A percentile compares a stretch with the other conserved stretches of the same genome.
Conservation (phyloP, 176 grass and related monocot species). For the Elymus sibiricus region DNA sequence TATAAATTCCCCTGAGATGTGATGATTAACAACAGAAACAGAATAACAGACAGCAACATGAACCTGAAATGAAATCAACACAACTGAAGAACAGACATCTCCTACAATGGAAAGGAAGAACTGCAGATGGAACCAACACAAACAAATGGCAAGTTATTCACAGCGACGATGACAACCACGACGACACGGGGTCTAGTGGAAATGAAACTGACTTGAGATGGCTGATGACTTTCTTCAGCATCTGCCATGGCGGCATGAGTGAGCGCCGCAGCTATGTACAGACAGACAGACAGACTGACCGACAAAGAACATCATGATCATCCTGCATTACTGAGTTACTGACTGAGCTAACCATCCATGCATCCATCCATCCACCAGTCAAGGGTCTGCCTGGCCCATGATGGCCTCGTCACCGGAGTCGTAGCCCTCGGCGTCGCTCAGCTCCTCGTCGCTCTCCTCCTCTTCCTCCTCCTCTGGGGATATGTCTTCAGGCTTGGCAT, state of each 20-base stretch:
- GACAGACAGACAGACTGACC: neutral
- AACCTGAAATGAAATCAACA: neutral
- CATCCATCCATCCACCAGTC: neutral
- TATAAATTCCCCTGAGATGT: too few relatives aligned
- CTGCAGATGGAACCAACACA: neutral
- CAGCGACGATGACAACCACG: neutral
- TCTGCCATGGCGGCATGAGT: slow-evolving; percentile 15
- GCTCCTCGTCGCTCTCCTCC: slow-evolving; percentile 47
- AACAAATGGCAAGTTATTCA: neutral
- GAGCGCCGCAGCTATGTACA: neutral
- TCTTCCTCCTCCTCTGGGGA: slow-evolving; percentile 18
- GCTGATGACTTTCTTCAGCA: slow-evolving; percentile 30
- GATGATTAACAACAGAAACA: too few relatives aligned
- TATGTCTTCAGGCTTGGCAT: slow-evolving; percentile 41
- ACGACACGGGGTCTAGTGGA: neutral
- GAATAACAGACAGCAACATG: too few relatives aligned
- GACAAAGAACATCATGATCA: neutral
- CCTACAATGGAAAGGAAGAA: neutral
- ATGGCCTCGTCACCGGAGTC: slow-evolving; percentile 33
- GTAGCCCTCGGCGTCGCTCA: slow-evolving; percentile 27
- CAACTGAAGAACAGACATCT: neutral
- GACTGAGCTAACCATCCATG: neutral
- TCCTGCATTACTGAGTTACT: neutral
- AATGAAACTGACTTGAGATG: neutral
- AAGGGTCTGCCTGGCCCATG: slow-evolving; percentile 33